A percentile compares a stretch with the other conserved stretches of the same genome.
Evolutionary conservation across 371 early-diverging fungal genomes (phyloP).

Genomic region (Mucor plumbeus): DNA sequence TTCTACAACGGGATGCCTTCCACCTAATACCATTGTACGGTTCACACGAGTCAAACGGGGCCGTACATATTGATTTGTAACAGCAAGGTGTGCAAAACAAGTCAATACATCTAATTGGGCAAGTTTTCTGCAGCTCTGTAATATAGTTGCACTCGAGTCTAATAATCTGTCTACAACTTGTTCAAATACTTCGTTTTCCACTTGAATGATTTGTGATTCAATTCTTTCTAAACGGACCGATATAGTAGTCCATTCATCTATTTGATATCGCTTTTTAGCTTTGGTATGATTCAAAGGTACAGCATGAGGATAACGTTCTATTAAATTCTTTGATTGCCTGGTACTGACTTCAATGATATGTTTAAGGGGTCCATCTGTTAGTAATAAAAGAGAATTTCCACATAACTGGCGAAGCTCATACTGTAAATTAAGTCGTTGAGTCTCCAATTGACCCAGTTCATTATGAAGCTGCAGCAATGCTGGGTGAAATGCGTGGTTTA

Average conservation of each 20-base stretch:
- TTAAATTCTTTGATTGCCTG: conserved; percentile 37
- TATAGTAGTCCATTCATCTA: conserved; percentile 55
- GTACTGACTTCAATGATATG: conserved; percentile 61
- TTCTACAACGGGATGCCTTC: conserved; percentile 94
- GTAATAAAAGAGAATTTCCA: conserved; percentile 47
- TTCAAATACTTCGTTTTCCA: conserved; percentile 56
- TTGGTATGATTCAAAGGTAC: conserved; percentile 45
- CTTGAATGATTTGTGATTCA: conserved; percentile 51
- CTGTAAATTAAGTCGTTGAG: conserved; percentile 32
- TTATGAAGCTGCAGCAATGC: conserved; percentile 30
- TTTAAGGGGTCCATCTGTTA: conserved; percentile 40
- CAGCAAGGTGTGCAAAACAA: conserved; percentile 63
- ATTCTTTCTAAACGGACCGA: conserved; percentile 54
- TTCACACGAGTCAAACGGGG: conserved; percentile 64
- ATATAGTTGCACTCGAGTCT: conserved; percentile 51
- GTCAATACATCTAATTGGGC: conserved; percentile 76
- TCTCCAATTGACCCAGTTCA: conserved; percentile 31
- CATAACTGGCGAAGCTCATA: conserved; percentile 32
- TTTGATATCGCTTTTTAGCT: conserved; percentile 55
- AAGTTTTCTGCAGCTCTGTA: conserved; percentile 58
- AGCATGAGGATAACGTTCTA: conserved; percentile 26
- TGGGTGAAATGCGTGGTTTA: conserved; percentile 43
- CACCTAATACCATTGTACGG: conserved; percentile 54
- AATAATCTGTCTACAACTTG: conserved; percentile 44
- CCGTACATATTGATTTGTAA: conserved; percentile 57